A percentile compares a stretch with the other conserved stretches of the same genome.
phyloP scores from a whole-genome alignment of 257 asterid species.

The Gardenia jasminoides region DNA sequence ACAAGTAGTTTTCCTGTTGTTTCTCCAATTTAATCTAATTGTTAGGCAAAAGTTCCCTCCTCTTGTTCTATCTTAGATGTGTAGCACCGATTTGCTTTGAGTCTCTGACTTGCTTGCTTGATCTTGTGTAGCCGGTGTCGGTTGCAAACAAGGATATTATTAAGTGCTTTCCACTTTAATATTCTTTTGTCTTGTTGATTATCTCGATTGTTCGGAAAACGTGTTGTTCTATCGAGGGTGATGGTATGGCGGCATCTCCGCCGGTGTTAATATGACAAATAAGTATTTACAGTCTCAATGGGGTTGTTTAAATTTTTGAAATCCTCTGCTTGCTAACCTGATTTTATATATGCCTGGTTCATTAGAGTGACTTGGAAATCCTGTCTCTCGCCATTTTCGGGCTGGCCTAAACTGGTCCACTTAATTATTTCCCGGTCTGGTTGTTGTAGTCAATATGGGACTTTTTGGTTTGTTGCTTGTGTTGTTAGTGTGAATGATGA shows the following conservation, averaged over 20 bases:
- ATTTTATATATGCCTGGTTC: background rate
- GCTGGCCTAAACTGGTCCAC: background rate
- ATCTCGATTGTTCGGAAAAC: background rate
- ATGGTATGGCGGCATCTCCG: background rate
- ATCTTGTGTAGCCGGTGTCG: background rate
- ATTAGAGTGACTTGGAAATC: background rate
- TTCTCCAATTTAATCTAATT: background rate
- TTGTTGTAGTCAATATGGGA: background rate
- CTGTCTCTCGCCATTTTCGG: background rate
- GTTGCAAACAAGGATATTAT: background rate
- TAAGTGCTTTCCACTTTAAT: no score
- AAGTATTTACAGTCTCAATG: background rate
- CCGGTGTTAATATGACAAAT: background rate
- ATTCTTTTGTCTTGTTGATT: background rate
- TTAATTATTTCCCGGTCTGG: background rate
- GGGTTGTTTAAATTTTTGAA: background rate
- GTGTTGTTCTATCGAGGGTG: background rate
- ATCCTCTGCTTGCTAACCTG: background rate
- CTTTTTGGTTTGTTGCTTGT: background rate
- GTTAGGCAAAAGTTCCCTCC: background rate
- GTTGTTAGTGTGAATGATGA: background rate
- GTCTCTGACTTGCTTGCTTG: background rate
- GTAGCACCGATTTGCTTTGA: background rate
- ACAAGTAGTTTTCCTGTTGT: no score
- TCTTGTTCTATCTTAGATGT: background rate